Base-by-base conservation (phyloP, 2,329 filamentous ascomycete species). In the Colletotrichum graminicola region DNA sequence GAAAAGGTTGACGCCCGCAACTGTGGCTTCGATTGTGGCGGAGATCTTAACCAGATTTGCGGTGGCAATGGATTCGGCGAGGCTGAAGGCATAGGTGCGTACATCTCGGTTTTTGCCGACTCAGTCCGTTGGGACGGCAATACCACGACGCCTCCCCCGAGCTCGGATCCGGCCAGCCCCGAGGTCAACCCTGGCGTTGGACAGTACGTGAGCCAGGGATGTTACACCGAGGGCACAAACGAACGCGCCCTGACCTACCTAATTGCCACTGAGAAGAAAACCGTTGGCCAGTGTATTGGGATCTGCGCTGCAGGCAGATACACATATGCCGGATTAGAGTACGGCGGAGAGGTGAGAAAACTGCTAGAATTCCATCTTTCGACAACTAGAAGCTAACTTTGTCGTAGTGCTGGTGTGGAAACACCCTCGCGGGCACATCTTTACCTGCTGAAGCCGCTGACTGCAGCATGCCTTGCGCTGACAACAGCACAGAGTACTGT, bases 21-120 rank as follows among this genome's bases (percentile, higher is more conserved):
- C 72, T 90, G 88, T 78, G 86, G 86, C 77, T 88, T 82, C 67
- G 76, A 82, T 47, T 90, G 88, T 72, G 74, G 79, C 0, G 88
- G 87, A 1, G 82, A 85, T 54, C 68, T 84, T 36, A 83, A 84
- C 69, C 80, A 89, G 74, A 81, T 84, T 21, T 90, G 88, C 55
- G 88, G 88, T 60, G 88, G 88, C 2, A 84, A 88, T 60, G 86
- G 82, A 0, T 73, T 77, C 5, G 75, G 76, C 2, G 74, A 77
- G 2, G 76, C 75, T 21, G 76, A 74, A 11, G 79, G 79, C 10
- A 6, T 2, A 7, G 80, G 81, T 41, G 69, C 81, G 8, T 86
- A 82, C 77, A 82, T 89, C 65, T 88, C 84, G 52, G 74, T 88
- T 1, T 89, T 87, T 63, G 83, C 82, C 5, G 80, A 83, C 63